Evolutionary conservation across 371 early-diverging fungal genomes (phyloP), one percentile per base, ranked within the genome.

Genomic region (Funneliformis caledonium): DNA sequence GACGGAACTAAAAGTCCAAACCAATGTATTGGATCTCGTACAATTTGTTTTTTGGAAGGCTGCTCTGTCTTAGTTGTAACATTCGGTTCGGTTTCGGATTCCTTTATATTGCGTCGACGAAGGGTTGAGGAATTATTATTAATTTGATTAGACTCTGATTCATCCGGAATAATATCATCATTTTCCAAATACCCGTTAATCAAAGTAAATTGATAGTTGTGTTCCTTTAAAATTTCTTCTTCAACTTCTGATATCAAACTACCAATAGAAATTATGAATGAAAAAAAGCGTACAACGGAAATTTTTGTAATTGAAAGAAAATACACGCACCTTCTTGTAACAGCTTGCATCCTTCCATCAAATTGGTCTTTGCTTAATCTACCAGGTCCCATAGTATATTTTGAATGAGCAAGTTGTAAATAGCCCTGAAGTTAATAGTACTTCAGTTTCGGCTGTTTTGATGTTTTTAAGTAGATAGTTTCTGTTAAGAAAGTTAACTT

Each of bases 1-100:
- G 91, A 87, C 67, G 92, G 89, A 26, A 90, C 91, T 37, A 92
- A 86, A 74, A 91, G 72, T 6, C 92, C 92, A 85, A 91, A 92
- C 92, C 92, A 92, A 82, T 89, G 84, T 60, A 92, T 76, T 75
- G 92, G 92, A 82, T 92, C 84, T 9, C 33, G 56, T 9, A 33
- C 4, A 31, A 19, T 11, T 67, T 26, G 7, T 73, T 50, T 72
- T 59, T 73, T 69, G 1, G 11, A 16, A 4, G 52, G 48, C 37
- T 59, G 81, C 22, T 83, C 80, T 50, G 37, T 81, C 22, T 79
- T 80, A 76, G 80, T 70, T 48, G 74, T 75, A 4, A 78, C 77
- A 73, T 70, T 11, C 14, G 22, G 31, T 48, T 72, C 62, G 4
- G 70, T 47, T 33, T 82, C 68, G 68, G 50, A 48, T 52, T 12